A percentile compares a stretch with the other conserved stretches of the same genome.
phyloP scores from a whole-genome alignment of 2,329 filamentous ascomycete genomes.

The Epicoccum nigrum region DNA sequence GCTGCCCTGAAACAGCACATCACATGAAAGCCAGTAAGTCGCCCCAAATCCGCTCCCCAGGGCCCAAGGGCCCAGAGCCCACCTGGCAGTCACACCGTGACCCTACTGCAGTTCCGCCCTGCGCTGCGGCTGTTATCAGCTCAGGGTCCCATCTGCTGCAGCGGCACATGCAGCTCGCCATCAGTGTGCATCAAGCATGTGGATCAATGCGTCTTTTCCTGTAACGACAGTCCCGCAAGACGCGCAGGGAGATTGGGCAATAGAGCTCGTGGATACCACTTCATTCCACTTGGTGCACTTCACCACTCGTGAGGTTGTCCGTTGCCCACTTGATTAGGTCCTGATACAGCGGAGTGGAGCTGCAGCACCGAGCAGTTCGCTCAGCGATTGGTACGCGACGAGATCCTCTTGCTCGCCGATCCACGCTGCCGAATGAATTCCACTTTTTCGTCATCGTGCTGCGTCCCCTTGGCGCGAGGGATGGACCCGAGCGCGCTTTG shows the following conservation, averaged over 20 bases:
- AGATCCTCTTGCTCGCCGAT: constrained; percentile 28
- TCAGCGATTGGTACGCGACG: constrained; percentile 27
- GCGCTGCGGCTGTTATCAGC: constrained; percentile 18
- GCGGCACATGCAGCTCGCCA: constrained; percentile 22
- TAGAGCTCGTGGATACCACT: constrained; percentile 16
- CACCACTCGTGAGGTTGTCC: constrained; percentile 21
- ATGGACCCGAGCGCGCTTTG: constrained; percentile 14
- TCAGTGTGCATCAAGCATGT: constrained; percentile 21
- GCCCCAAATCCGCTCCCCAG: neutral
- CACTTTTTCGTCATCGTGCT: constrained; percentile 34
- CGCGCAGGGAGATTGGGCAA: constrained; percentile 23
- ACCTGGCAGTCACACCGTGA: neutral
- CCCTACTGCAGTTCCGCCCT: constrained; percentile 5
- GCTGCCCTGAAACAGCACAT: constrained; percentile 11
- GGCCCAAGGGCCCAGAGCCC: too few species aligned
- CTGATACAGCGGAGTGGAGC: constrained; percentile 16
- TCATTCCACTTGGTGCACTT: constrained; percentile 16
- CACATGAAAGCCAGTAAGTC: constrained; percentile 15
- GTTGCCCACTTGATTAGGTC: constrained; percentile 18
- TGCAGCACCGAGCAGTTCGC: constrained; percentile 11
- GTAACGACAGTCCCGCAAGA: constrained; percentile 28
- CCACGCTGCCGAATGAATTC: constrained; percentile 15
- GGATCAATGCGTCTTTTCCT: constrained; percentile 31
- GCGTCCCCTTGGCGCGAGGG: constrained; percentile 17
- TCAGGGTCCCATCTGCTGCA: constrained; percentile 17